Evolutionary conservation across 768 basidiomycete genomes (phyloP).

Genomic region (Pulveroboletus sp.): DNA sequence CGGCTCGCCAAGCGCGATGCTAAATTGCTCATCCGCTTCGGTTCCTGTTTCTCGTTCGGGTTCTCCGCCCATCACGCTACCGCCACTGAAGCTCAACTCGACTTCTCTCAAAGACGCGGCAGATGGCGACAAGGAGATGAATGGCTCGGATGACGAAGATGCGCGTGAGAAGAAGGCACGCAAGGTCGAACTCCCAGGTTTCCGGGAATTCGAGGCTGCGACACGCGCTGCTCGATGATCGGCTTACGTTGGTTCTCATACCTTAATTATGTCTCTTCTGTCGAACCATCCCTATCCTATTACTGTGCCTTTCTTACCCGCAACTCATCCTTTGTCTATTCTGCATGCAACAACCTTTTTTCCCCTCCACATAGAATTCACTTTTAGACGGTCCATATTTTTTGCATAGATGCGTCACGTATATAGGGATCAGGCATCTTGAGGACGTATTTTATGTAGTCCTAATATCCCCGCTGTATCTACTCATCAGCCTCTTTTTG

Average conservation of each 20-base stretch:
- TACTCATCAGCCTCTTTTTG: constrained; percentile 13
- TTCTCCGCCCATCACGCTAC: constrained; percentile 69
- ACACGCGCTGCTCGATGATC: constrained; percentile 20
- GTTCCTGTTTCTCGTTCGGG: constrained; percentile 60
- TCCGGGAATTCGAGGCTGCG: constrained; percentile 64
- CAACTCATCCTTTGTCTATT: constrained; percentile 5
- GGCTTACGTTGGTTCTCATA: constrained; percentile 1
- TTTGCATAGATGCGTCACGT: constrained; percentile 29
- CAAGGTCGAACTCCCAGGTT: constrained; percentile 57
- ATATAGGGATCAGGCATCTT: constrained; percentile 35
- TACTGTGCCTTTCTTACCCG: constrained; percentile 2
- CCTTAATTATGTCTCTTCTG: constrained; percentile 5
- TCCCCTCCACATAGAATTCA: constrained; percentile 20
- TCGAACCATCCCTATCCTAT: constrained; percentile 21
- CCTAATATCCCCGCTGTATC: constrained; percentile 31
- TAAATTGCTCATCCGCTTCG: constrained; percentile 18
- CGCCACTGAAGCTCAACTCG: constrained; percentile 58
- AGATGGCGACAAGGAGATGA: constrained; percentile 18
- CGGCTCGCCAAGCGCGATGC: constrained; percentile 8
- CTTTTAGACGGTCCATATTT: constrained; percentile 18
- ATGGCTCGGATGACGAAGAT: constrained; percentile 20
- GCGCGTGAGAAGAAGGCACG: constrained; percentile 15
- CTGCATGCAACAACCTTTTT: constrained; percentile 7
- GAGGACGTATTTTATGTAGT: constrained; percentile 35
- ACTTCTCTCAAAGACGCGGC: constrained; percentile 11